phyloP scores from a whole-genome alignment of 1,284 basidiomycete genomes.

The Cystobasidium pallidum region DNA sequence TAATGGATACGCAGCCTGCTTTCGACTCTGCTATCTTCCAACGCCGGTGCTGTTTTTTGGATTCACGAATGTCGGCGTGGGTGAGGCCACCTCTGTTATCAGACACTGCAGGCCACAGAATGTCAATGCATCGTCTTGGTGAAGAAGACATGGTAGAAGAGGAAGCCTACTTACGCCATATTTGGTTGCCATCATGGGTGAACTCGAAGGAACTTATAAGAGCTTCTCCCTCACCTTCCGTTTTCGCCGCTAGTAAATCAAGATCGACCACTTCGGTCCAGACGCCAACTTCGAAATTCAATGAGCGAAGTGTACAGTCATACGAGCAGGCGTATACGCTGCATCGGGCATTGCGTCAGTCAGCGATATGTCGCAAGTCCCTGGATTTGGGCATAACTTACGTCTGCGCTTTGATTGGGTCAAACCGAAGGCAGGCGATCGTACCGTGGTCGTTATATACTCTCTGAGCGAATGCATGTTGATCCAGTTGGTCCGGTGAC shows the following conservation, averaged over 20 bases:
- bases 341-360: background rate
- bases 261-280: conserved; percentile 58
- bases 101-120: conserved; percentile 44
- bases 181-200: conserved; percentile 56
- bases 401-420: conserved; percentile 52
- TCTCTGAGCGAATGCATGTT: conserved; percentile 45
- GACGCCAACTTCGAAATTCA: conserved; percentile 57
- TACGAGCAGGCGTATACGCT: conserved; percentile 58
- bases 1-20: conserved; percentile 51
- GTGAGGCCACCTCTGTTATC: conserved; percentile 60
- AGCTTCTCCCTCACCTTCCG: conserved; percentile 56
- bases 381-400: background rate
- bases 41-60: conserved; percentile 46
- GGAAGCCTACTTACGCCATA: conserved; percentile 49
- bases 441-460: conserved; percentile 45
- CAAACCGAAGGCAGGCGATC: conserved; percentile 58
- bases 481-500: conserved; percentile 51
- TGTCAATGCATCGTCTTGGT: background rate
- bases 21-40: conserved; percentile 48
- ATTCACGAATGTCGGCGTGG: conserved; percentile 58
- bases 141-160: background rate
- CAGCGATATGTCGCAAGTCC: background rate
- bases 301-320: conserved; percentile 59
- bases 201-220: conserved; percentile 60
- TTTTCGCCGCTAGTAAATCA: conserved; percentile 38